Evolutionary conservation across 2,329 filamentous ascomycete genomes (phyloP), one percentile per base, ranked within the genome.

Genomic region (Aspergillus sp.): DNA sequence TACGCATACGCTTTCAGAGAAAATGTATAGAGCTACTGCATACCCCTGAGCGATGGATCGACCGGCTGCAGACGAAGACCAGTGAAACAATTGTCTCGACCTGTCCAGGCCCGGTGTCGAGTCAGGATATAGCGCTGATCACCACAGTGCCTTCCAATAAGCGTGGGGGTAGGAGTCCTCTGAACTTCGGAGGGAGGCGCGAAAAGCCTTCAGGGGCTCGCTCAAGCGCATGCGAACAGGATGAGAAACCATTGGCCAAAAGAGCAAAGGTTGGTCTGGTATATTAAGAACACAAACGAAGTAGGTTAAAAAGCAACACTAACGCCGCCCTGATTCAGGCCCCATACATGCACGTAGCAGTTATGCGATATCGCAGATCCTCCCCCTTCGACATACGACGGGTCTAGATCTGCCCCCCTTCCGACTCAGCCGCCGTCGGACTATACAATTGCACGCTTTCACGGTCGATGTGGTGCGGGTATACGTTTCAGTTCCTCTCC

Each of bases 261-360:
- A 50, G 15, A 28, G 15, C 22, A 17, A 28, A 28, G 30, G 8
- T 50, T 28, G 2, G 28, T 25, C 22, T 47, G 22, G 47, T 50
- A 57, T 50, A 53, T 49, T 49, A 54, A 59, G 28, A 30, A 54
- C 51, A 53, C 23, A 59, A 34, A 34, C 41, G 45, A 57, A 57
- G 31, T 45, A 51, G 49, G 49, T 38, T 25, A 50, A 47, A 47
- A 51, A 50, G 22, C n/a, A 56, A 47, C 57, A 59, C 41, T 53
- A 59, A 59, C 57, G 57, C 57, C 57, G 30, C 57, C 57, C 43
- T 41, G 22, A 19, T 49, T 54, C 22, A 59, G 47, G 49, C 46
- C 45, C 54, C 54, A 57, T 54, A 54, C 52, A 50, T 41, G n/a
- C 52, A 50, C 28, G n/a, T 41, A 22, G 13, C 47, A 49, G 31